A percentile compares a stretch with the other conserved stretches of the same genome.
These are phyloP conservation scores for Dioscorea cayenensis DNA, from an alignment of 116 monocot genomes.

Conservation along the genomic window DNA sequence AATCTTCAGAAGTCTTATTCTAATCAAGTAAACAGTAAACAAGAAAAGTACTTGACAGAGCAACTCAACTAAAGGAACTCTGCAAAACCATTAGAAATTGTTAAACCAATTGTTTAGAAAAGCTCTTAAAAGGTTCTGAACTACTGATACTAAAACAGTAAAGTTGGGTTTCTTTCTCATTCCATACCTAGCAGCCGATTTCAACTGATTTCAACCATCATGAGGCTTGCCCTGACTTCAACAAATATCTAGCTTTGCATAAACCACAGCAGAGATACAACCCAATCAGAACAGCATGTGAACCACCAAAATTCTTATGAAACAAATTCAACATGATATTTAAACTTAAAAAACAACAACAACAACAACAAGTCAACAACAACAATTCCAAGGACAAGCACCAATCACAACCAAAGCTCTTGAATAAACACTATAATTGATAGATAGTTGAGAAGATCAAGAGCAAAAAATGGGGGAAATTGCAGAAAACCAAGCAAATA, in stretches of 20 bases:
- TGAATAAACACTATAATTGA: neutral
- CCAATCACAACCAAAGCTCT: too few relatives aligned
- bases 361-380: too few relatives aligned
- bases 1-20: too few relatives aligned
- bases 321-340: neutral
- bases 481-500: neutral
- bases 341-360: too few relatives aligned
- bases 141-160: neutral
- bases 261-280: constrained; percentile 1
- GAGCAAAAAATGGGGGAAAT: neutral
- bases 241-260: neutral
- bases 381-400: too few relatives aligned
- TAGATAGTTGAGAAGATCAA: neutral
- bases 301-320: neutral
- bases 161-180: neutral
- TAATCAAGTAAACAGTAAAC: too few relatives aligned
- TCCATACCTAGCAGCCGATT: neutral
- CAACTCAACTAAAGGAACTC: too few relatives aligned
- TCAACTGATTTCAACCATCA: neutral
- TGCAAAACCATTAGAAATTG: too few relatives aligned
- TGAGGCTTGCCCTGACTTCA: neutral
- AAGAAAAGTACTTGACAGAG: too few relatives aligned
- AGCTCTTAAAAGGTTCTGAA: neutral
- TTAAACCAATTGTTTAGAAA: neutral
- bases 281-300: neutral